These are phyloP conservation scores for Pleurotus eryngii DNA, from an alignment of 768 basidiomycete species.

Conservation along the genomic window DNA sequence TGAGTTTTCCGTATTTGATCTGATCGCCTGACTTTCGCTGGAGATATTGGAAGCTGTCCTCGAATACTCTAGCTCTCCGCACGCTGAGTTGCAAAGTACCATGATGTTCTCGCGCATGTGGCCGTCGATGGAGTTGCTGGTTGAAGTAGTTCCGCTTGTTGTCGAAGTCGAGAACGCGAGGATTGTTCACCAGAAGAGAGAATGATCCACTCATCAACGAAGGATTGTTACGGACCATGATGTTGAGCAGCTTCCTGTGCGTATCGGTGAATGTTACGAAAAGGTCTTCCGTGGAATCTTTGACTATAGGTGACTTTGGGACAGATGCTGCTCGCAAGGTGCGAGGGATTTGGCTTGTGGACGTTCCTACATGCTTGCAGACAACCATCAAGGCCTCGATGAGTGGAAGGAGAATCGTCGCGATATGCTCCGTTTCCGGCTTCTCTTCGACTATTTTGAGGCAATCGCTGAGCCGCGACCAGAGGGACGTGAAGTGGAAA, in stretches of 20 bases:
- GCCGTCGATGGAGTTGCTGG: slow-evolving; percentile 86
- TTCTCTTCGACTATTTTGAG: slow-evolving; percentile 79
- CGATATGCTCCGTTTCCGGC: slow-evolving; percentile 80
- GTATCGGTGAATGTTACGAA: slow-evolving; percentile 92
- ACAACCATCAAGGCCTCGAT: slow-evolving; percentile 99
- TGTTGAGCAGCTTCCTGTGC: slow-evolving; percentile 90
- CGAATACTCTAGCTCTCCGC: slow-evolving; percentile 88
- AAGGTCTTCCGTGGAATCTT: slow-evolving; percentile 83
- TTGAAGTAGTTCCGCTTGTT: slow-evolving; percentile 98
- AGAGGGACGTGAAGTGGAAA: slow-evolving; percentile 86
- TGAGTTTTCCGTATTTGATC: slow-evolving; percentile 97
- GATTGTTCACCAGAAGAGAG: slow-evolving; percentile 92
- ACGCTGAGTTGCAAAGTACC: slow-evolving; percentile 85
- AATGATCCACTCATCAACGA: slow-evolving; percentile 98
- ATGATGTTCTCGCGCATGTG: slow-evolving; percentile 76
- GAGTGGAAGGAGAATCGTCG: slow-evolving; percentile 87
- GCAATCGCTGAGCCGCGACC: slow-evolving; percentile 89
- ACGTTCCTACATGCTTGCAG: slow-evolving; percentile 88
- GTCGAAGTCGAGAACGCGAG: slow-evolving; percentile 96
- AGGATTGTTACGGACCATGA: slow-evolving; percentile 98
- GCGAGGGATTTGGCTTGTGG: slow-evolving; percentile 46
- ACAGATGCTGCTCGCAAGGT: slow-evolving; percentile 62
- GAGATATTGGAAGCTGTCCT: slow-evolving; percentile 93
- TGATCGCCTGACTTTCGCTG: slow-evolving; percentile 91
- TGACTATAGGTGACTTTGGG: slow-evolving; percentile 63